Evolutionary conservation across 23 red algal genomes (phyloP).

Genomic region (Gracilariopsis chorda): DNA sequence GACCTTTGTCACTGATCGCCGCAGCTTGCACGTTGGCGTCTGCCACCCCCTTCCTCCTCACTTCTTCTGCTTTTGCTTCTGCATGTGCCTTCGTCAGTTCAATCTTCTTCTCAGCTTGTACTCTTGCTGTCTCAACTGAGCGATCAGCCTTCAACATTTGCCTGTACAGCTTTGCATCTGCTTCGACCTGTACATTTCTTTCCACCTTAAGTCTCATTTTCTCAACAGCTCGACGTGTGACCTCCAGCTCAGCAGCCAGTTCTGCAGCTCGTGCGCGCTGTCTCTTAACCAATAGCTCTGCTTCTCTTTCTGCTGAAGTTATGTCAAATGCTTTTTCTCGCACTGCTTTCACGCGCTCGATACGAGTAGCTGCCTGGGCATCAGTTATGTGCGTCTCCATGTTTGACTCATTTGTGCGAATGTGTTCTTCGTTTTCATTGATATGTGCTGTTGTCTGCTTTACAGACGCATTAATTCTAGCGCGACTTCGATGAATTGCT

Average conservation of each 20-base stretch:
- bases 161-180: conserved; percentile 36
- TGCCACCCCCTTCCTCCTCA: conserved; percentile 4
- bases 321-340: conserved; percentile 7
- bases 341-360: neutral
- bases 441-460: conserved; percentile 12
- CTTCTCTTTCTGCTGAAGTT: conserved; percentile 16
- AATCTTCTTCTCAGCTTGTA: conserved; percentile 6
- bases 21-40: conserved; percentile 29
- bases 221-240: neutral
- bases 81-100: conserved; percentile 1
- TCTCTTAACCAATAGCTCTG: conserved; percentile 18
- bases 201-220: conserved; percentile 25
- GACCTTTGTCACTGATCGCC: neutral
- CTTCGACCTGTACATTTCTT: conserved; percentile 19
- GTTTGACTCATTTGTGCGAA: neutral
- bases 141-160: neutral
- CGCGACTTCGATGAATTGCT: conserved; percentile 17
- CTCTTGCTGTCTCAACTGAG: neutral
- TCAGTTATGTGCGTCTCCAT: neutral
- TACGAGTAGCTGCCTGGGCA: neutral
- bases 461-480: neutral
- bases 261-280: conserved; percentile 35
- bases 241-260: neutral
- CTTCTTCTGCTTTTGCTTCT: neutral
- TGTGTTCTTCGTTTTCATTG: conserved; percentile 12